Evolutionary conservation across 306 rosid species (phyloP), one percentile per base, ranked within the genome.

Genomic region (Lathyrus tuberosus): DNA sequence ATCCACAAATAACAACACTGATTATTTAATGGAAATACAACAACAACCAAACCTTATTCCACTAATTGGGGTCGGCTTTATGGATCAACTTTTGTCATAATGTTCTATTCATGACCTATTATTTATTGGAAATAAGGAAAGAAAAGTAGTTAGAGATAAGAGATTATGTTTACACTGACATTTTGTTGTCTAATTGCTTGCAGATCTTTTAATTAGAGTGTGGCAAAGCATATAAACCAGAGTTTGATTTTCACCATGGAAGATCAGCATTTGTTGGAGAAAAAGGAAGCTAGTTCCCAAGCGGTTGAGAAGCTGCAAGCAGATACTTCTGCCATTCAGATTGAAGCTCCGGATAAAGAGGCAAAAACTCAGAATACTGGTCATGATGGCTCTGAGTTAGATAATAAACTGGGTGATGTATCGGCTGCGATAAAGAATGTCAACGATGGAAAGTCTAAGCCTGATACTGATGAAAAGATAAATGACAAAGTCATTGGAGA

Each of bases 181-280:
- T 63, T 63, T 41, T 53, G 16, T 20, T 63, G 61, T 63, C 6
- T 43, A 49, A 57, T 62, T 65, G 79, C 13, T 59, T 69, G 54
- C 62, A 79, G 86, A 18, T 18, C 52, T 61, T 33, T 49, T 67
- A 7, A 3, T 59, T 20, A 17, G 74, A 53, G 15, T 9, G 47
- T 44, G 52, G 28, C 15, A 5, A 79, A 63, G 74, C 18, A 14
- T 67, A 46, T 63, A 24, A 24, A 59, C 60, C 47, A 42, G 63
- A 41, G 78, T 51, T 80, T 74, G 67, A 62, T 67, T 67, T 62
- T 58, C 14, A 7, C 77, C 22, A 87, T 86, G 87, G 87, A 81
- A 72, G 73, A 76, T 54, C 53, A 68, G 71, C 81, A 72, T 33
- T 73, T 37, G 15, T 52, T 41, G 64, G 72, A 65, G 70, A 65